Evolutionary conservation across 768 basidiomycete genomes (phyloP), one percentile per base, ranked within the genome.

Genomic region (Cystoderma amianthinum): DNA sequence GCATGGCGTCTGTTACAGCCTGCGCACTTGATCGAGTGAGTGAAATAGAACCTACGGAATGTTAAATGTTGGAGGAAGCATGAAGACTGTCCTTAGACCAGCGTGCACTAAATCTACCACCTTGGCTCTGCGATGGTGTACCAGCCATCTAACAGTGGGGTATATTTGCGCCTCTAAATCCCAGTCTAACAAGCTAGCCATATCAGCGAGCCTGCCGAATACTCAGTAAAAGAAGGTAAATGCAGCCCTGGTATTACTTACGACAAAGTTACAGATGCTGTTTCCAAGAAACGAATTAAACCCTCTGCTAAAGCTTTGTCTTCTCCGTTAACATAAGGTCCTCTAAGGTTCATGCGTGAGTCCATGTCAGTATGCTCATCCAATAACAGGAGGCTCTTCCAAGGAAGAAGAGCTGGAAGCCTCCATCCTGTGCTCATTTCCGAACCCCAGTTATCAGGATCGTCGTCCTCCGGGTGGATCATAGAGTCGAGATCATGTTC

Each of bases 61-160:
- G 37, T 76, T 65, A 46, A 87, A 77, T 50, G 71, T 76, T 2
- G 79, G 70, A 12, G 88, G 76, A 32, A 94, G 68, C 3, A 80
- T 72, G 52, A 93, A 96, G 0, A 90, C 74, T 0, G 88, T 93
- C 59, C 87, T 85, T 33, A 97, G 60, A 34, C 82, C 76, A 3
- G 62, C 65, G 52, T 92, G 87, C 22, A 98, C 78, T 13, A 81
- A 75, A 47, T 97, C 93, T 32, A 96, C 83, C 19, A 98, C 68
- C 50, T 90, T 90, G 4, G 91, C 95, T 53, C 89, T 76, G 40
- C 89, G 75, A 61, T 93, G 92, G 44, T 89, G 82, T 21, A 97
- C 86, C 21, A 99, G 71, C 77, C 92, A 92, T 13, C 90, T 78
- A 6, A 95, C 94, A n/a, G 87, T 79, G 1, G 92, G 88, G 53